Conservation (phyloP, 140 eudicot genomes). For the Senecio squalidus region DNA sequence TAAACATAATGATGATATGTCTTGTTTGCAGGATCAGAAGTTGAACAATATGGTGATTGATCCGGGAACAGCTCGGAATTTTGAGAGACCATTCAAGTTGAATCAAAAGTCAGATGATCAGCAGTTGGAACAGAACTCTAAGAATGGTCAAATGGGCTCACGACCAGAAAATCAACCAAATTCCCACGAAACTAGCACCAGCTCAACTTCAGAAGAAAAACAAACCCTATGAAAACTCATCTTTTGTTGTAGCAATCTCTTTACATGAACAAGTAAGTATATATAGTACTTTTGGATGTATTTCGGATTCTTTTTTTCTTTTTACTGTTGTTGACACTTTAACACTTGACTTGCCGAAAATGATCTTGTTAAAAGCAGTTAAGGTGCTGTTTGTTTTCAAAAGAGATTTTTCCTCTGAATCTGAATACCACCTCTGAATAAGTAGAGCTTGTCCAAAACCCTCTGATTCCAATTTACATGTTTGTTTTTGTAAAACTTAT, state of each 20-base stretch:
- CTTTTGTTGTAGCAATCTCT: background rate
- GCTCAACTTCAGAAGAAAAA: constrained; percentile 37
- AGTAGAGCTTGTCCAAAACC: no score
- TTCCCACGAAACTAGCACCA: constrained; percentile 29
- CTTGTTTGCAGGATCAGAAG: constrained; percentile 66
- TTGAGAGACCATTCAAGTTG: constrained; percentile 73
- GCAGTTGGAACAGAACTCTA: constrained; percentile 41
- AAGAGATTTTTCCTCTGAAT: no score
- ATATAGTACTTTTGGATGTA: constrained; percentile 17
- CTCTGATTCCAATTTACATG: no score
- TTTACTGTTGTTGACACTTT: constrained; percentile 8
- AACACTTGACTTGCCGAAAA: constrained; percentile 11
- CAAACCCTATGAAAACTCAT: constrained; percentile 25
- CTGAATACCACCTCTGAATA: no score
- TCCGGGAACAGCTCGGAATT: constrained; percentile 69
- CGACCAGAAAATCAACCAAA: constrained; percentile 36
- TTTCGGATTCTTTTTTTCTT: background rate
- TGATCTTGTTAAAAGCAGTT: constrained; percentile 4
- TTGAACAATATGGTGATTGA: constrained; percentile 66
- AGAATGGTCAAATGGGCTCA: constrained; percentile 40
- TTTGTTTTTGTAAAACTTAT: no score
- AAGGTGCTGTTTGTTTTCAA: no score
- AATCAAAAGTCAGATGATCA: constrained; percentile 56
- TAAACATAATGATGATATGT: background rate
- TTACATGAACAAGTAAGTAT: constrained; percentile 9